phyloP scores from a whole-genome alignment of 2,329 filamentous ascomycete species.

The Microcyclospora pomicola region DNA sequence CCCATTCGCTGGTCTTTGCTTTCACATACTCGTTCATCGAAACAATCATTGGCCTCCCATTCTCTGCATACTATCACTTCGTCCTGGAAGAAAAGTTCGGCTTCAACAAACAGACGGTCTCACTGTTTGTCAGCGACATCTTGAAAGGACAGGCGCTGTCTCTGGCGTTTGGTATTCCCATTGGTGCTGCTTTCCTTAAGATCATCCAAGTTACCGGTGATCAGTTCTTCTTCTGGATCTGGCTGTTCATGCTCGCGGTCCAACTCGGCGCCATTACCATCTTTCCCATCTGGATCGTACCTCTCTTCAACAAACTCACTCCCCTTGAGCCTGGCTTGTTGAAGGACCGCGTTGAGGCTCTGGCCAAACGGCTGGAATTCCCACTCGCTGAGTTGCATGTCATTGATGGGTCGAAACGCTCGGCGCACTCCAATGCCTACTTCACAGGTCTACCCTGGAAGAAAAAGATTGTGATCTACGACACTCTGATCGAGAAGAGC shows the following conservation, averaged over 20 bases:
- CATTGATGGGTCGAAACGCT: constrained; percentile 83
- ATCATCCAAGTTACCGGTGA: constrained; percentile 91
- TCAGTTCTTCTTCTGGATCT: constrained; percentile 95
- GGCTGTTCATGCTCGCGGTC: constrained; percentile 77
- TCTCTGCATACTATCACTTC: constrained; percentile 84
- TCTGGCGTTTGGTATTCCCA: constrained; percentile 66
- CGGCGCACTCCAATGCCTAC: constrained; percentile 80
- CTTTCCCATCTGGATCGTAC: constrained; percentile 87
- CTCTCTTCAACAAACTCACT: constrained; percentile 95
- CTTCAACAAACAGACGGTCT: constrained; percentile 95
- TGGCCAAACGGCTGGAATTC: constrained; percentile 76
- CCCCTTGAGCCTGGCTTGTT: constrained; percentile 76
- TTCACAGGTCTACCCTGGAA: constrained; percentile 98
- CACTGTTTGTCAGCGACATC: constrained; percentile 78
- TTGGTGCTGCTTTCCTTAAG: constrained; percentile 80
- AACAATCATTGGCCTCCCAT: constrained; percentile 64
- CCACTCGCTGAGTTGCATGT: constrained; percentile 87
- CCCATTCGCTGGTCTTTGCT: constrained; percentile 85
- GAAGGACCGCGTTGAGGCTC: constrained; percentile 73
- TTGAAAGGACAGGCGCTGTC: constrained; percentile 79
- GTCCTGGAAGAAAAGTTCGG: constrained; percentile 93
- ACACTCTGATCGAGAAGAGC: constrained; percentile 93
- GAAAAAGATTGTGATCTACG: constrained; percentile 99
- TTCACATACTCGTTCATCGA: constrained; percentile 74
- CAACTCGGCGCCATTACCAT: constrained; percentile 93